Conservation (phyloP, 1,139 yeast genomes). For the Suhomyces bolitotheri region DNA sequence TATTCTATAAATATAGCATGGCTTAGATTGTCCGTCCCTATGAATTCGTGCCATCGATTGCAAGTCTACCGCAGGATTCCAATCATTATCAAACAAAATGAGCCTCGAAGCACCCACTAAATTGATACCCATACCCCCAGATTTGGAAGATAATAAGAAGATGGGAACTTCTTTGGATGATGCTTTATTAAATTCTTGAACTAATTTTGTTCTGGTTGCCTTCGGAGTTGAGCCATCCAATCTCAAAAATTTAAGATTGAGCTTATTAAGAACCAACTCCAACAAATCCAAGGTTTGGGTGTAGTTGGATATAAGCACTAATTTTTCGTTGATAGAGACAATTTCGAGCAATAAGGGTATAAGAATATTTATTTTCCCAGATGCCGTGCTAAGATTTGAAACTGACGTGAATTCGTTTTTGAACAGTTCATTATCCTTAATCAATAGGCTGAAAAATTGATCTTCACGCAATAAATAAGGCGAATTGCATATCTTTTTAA, state of each 20-base stretch:
- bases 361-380: slow-evolving; percentile 59
- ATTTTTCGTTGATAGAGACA: slow-evolving; percentile 56
- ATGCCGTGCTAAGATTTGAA: slow-evolving; percentile 19
- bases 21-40: slow-evolving; percentile 84
- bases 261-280: slow-evolving; percentile 53
- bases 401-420: slow-evolving; percentile 14
- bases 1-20: slow-evolving; percentile 81
- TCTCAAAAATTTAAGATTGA: slow-evolving; percentile 56
- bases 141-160: slow-evolving; percentile 80
- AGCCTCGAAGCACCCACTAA: slow-evolving; percentile 87
- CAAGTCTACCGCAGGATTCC: slow-evolving; percentile 91
- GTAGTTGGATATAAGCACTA: slow-evolving; percentile 84
- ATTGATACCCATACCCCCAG: slow-evolving; percentile 94
- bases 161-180: slow-evolving; percentile 50
- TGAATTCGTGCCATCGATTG: slow-evolving; percentile 97
- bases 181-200: slow-evolving; percentile 64
- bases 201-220: slow-evolving; percentile 62
- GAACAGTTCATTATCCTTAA: slow-evolving; percentile 14
- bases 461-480: slow-evolving; percentile 61
- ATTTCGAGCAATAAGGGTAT: slow-evolving; percentile 56
- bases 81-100: slow-evolving; percentile 82
- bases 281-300: slow-evolving; percentile 84
- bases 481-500: slow-evolving; percentile 83
- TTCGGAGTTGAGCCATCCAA: slow-evolving; percentile 85
- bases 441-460: slow-evolving; percentile 29